These are phyloP conservation scores for Antrodiella citrinella DNA, from an alignment of 768 basidiomycete species.

Conservation along the genomic window DNA sequence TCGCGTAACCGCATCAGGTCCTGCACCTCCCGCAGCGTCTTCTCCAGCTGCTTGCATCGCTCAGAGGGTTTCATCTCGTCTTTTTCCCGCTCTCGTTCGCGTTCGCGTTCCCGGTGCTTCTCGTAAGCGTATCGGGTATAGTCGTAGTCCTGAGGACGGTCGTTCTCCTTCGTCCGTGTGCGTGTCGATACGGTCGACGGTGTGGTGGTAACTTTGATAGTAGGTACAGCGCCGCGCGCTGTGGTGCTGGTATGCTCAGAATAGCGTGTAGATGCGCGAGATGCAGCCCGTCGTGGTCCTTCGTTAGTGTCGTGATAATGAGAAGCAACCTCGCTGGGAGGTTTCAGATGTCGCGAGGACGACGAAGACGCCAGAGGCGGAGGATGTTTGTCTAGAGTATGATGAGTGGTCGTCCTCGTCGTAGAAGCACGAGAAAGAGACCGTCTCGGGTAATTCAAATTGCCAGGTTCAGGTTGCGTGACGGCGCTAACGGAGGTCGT, in stretches of 20 bases:
- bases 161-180: neutral
- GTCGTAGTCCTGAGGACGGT: slow-evolving; percentile 1
- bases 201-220: slow-evolving; percentile 10
- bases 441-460: neutral
- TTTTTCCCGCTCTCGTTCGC: slow-evolving; percentile 35
- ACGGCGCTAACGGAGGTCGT: neutral
- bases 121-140: slow-evolving; percentile 32
- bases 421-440: neutral
- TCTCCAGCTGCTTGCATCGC: slow-evolving; percentile 54
- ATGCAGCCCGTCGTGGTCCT: neutral
- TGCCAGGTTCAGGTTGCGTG: neutral
- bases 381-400: too few relatives aligned
- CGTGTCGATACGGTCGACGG: neutral
- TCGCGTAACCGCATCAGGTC: slow-evolving; percentile 53
- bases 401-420: neutral
- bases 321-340: neutral
- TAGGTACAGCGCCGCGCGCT: slow-evolving; percentile 8
- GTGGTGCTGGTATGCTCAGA: slow-evolving; percentile 2
- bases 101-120: slow-evolving; percentile 34
- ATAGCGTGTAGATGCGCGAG: neutral
- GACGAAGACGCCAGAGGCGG: neutral
- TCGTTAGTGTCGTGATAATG: neutral
- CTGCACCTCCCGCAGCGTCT: slow-evolving; percentile 53
- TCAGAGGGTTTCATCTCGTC: slow-evolving; percentile 47
- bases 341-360: neutral